A percentile compares a stretch with the other conserved stretches of the same genome.
These are phyloP conservation scores for Camellia japonica DNA, from an alignment of 148 eudicot genomes.

Conservation along the genomic window DNA sequence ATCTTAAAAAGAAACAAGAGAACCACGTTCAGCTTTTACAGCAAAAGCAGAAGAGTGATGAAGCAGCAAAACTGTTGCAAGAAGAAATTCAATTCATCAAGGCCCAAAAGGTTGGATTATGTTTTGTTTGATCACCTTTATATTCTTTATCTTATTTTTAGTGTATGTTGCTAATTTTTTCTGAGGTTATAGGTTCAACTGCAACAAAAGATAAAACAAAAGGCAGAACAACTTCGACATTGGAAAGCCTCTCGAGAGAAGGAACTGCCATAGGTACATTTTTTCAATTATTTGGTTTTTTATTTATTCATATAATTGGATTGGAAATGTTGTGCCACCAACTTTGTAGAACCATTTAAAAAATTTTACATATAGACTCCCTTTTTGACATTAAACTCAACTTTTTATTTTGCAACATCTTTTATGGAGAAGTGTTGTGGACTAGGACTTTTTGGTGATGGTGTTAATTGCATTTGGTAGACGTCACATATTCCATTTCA, in stretches of 20 bases:
- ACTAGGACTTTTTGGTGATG: too few relatives aligned
- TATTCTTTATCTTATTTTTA: not conserved
- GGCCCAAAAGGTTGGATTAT: slow-evolving; percentile 75
- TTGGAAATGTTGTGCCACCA: too few relatives aligned
- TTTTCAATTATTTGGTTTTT: too few relatives aligned
- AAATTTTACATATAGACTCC: not conserved
- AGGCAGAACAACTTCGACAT: slow-evolving; percentile 89
- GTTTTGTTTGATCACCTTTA: slow-evolving; percentile 15
- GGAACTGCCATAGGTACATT: slow-evolving; percentile 68
- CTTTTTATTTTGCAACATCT: too few relatives aligned
- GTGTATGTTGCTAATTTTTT: slow-evolving; percentile 14
- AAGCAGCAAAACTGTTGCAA: slow-evolving; percentile 86
- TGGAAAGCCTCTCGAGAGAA: slow-evolving; percentile 98
- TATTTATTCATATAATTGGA: too few relatives aligned
- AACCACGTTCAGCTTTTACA: slow-evolving; percentile 25
- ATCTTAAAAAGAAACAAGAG: too few relatives aligned
- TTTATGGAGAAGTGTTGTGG: too few relatives aligned
- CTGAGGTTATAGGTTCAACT: slow-evolving; percentile 66
- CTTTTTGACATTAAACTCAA: not conserved
- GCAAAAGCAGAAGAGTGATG: slow-evolving; percentile 98
- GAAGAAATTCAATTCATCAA: slow-evolving; percentile 89
- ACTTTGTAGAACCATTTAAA: not conserved
- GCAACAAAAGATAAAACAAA: slow-evolving; percentile 95
- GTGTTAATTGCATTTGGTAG: too few relatives aligned
- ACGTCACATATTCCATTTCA: too few relatives aligned